Evolutionary conservation across 768 basidiomycete genomes (phyloP).

Genomic region (Russula lepida): DNA sequence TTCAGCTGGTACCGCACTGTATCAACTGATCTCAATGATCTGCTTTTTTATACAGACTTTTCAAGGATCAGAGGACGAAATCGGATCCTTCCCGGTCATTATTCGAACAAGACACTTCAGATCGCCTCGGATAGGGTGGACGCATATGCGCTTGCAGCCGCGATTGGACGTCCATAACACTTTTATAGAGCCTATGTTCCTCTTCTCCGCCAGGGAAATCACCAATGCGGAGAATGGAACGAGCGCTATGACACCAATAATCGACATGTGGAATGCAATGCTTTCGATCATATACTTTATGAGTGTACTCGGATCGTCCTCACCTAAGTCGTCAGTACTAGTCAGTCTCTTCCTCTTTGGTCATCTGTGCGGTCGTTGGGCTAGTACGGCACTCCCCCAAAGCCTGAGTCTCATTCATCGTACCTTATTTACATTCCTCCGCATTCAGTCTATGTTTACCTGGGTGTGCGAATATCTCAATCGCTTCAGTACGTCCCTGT

Average conservation of each 20-base stretch:
- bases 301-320: no score
- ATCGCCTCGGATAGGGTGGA: constrained; percentile 31
- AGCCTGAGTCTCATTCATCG: neutral
- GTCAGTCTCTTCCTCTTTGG: no score
- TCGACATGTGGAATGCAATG: neutral
- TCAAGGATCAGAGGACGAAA: constrained; percentile 74
- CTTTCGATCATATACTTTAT: no score
- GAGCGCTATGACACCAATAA: neutral
- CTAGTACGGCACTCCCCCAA: neutral
- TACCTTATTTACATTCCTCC: neutral
- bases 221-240: neutral
- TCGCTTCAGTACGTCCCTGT: no score
- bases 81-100: constrained; percentile 31
- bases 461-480: neutral
- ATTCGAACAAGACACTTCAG: constrained; percentile 25
- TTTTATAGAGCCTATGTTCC: no score
- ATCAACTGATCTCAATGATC: neutral
- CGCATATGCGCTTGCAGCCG: neutral
- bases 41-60: constrained; percentile 46
- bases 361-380: neutral
- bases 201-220: no score
- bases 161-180: no score
- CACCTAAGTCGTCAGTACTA: no score
- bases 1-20: neutral
- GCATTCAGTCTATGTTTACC: neutral